Base-by-base conservation (phyloP, 352 stramenopile species). In the Elongisporangium prolatum region DNA sequence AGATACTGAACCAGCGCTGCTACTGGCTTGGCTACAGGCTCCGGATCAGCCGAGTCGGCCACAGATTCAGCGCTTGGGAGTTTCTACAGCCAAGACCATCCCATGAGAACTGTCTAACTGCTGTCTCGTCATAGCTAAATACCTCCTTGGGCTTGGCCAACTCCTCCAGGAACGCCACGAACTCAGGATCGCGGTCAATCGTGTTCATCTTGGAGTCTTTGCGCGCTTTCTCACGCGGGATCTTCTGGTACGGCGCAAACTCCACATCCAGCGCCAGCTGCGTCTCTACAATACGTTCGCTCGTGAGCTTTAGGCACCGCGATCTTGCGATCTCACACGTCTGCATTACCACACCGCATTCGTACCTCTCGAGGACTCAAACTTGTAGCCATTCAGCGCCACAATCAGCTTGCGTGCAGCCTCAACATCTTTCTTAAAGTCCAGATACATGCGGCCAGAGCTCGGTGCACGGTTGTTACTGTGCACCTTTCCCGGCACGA, bases 1-100 rank as follows among this genome's bases (percentile, higher is more conserved):
- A 95, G 56, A 61, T 86, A 95, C 66, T 90, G 85, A 25, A 95
- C 85, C 48, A 95, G 64, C 20, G 83, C 78, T 3, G 85, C 73
- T 13, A 95, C 66, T 0, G 83, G 83, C 37, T 91, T 93, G 48
- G 91, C 85, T 24, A 73, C 52, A 16, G 63, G 59, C 44, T 87
- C 77, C 1, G 63, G 62, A 8, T 92, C 85, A 13, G 72, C 69
- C 59, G 74, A 62, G 54, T 91, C 82, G 0, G 65, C 70, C 10
- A 75, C 72, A 11, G 70, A 50, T 56, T 91, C 82, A 9, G 77
- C 82, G 61, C 79, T 89, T 48, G 82, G 82, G 10, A 88, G 66
- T 83, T 88, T 91, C 82, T 91, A 57, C 21, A 18, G 28, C 37
- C 40, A 69, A 47, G 8, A 48, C 5, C 8, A 56, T 18, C 44